phyloP scores from a whole-genome alignment of 495 filamentous ascomycete genomes.

The Rhizodiscina lignyota region DNA sequence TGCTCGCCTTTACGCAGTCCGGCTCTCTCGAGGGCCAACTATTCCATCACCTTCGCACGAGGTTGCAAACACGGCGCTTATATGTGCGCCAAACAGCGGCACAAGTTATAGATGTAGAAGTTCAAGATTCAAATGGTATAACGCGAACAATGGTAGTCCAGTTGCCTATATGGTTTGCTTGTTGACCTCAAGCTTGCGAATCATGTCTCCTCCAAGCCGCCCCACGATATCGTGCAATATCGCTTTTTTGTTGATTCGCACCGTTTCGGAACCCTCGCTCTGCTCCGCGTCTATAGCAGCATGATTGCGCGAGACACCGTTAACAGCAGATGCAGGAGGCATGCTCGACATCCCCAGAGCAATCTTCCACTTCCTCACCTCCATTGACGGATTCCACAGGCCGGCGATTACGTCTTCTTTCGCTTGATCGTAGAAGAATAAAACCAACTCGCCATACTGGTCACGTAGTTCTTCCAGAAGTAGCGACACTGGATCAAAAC shows the following conservation, averaged over 20 bases:
- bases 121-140: too few relatives aligned
- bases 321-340: slow-evolving; percentile 27
- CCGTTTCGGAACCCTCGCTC: slow-evolving; percentile 21
- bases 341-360: slow-evolving; percentile 53
- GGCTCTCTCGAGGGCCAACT: too few relatives aligned
- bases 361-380: slow-evolving; percentile 42
- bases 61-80: too few relatives aligned
- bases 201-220: slow-evolving; percentile 45
- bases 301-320: too few relatives aligned
- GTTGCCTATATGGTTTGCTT: too few relatives aligned
- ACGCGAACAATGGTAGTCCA: too few relatives aligned
- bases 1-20: too few relatives aligned
- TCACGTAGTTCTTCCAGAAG: slow-evolving; percentile 44
- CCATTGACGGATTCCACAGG: slow-evolving; percentile 61
- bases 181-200: slow-evolving; percentile 37
- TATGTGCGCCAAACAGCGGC: too few relatives aligned
- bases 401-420: slow-evolving; percentile 47
- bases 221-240: slow-evolving; percentile 71
- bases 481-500: slow-evolving; percentile 28
- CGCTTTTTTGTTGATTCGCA: slow-evolving; percentile 52
- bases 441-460: slow-evolving; percentile 42
- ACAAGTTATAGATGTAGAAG: too few relatives aligned
- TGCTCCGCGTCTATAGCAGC: slow-evolving; percentile 6
- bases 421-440: slow-evolving; percentile 56
- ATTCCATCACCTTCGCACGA: too few relatives aligned